Evolutionary conservation across 1,139 yeast genomes (phyloP), one percentile per base, ranked within the genome.

Genomic region (Candida buenavistaensis): DNA sequence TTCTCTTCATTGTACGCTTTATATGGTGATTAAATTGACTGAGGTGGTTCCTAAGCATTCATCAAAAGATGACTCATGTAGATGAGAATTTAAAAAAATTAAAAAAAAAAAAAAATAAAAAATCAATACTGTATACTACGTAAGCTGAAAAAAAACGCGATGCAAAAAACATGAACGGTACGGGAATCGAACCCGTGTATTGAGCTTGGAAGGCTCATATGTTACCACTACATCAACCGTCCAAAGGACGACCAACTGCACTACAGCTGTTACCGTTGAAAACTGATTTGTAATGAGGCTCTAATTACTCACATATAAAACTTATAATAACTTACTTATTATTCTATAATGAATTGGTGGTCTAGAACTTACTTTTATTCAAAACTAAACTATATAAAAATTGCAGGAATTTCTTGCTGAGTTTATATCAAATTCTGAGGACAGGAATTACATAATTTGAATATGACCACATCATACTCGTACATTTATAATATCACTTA

Each of bases 181-280:
- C 80, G 85, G 81, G 84, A 79, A 78, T 79, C 83, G 85, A 79
- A 79, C 85, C 84, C 84, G 69, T 76, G 82, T 73, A 83, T 66
- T 78, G 78, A 75, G 84, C 84, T 79, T 79, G 85, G 85, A 79
- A 79, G 85, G 84, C 83, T 64, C 62, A 58, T 57, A 68, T 69
- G 72, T 61, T 68, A 67, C 73, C 73, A 67, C 69, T 68, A 68
- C 72, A 68, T 73, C 69, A 68, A 68, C 69, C 72, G 66, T 72
- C 73, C 73, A 22, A 13, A n/a, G 11, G 24, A 22, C 24, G 24
- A 10, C 13, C 24, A n/a, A 13, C 24, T 22, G 24, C 13, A 22
- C 24, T 22, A 22, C 24, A 22, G 24, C 24, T n/a, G 13, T 10
- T 22, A 22, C 24, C 24, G 24, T 22, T 22, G 24, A 12, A 22